Evolutionary conservation across 345 rosid genomes (phyloP), one percentile per base, ranked within the genome.

Genomic region (Nephelium lappaceum): DNA sequence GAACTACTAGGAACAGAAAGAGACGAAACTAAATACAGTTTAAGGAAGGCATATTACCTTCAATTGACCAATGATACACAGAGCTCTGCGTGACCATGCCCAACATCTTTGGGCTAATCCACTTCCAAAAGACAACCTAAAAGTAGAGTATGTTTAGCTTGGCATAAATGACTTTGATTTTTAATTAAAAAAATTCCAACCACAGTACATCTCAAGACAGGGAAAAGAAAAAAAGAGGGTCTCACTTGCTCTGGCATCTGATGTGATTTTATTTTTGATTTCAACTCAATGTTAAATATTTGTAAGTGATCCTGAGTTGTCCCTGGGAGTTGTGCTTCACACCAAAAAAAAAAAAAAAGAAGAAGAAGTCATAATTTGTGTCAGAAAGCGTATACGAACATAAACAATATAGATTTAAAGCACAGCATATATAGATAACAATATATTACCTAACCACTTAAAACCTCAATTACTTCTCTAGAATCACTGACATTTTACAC

Each of bases 221-320:
- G 57, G 25, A 31, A 27, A 69, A 62, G 25, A 31, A 27, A 69
- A 62, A 62, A 43, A 11, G 42, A 31, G 53, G 60, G 57, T 64
- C 70, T 71, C 81, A 93, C 99, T 93, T 94, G 99, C 91, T 97
- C 98, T 57, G 97, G 93, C 99, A 94, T 97, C 86, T 93, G 99
- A 85, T 94, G 90, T 5, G 98, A 94, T 67, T 97, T 97, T 82
- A 97, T 83, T 85, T 97, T 97, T 42, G 97, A 84, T 82, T 97
- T 97, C 93, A 91, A 81, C 91, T 97, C 99, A 62, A 97, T 94
- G 86, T 97, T 97, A 84, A 97, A 94, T 88, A 97, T 94, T 83
- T 97, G 99, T 70, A 97, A 86, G 86, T 97, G 98, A 89, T 94
- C 99, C 86, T 94, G 98, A 72, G 95, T 89, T 24, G 97, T 93